A percentile compares a stretch with the other conserved stretches of the same genome.
Evolutionary conservation across 2,329 filamentous ascomycete genomes (phyloP).

Genomic region (Fusarium napiforme): DNA sequence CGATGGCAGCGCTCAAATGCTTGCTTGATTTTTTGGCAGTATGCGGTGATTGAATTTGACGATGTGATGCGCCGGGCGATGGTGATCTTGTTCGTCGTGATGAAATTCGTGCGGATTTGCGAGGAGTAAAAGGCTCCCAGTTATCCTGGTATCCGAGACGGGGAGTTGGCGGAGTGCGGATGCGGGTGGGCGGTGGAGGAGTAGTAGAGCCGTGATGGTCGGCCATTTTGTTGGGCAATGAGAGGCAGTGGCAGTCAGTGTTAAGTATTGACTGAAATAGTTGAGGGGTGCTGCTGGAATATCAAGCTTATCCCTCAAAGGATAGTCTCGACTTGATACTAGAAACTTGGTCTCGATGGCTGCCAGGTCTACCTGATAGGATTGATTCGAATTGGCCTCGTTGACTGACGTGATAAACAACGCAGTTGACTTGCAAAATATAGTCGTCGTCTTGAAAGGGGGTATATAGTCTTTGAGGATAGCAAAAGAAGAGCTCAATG

Average conservation of each 20-base stretch:
- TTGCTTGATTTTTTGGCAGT: constrained; percentile 47
- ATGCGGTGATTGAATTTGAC: constrained; percentile 49
- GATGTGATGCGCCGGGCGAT: constrained; percentile 58
- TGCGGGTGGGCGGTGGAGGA: constrained; percentile 67
- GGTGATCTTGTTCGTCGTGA: constrained; percentile 67
- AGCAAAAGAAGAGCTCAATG: constrained; percentile 29
- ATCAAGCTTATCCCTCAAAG: constrained; percentile 4
- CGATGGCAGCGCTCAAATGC: constrained; percentile 47
- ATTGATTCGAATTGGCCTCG: constrained; percentile 24
- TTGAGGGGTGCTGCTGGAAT: constrained; percentile 1
- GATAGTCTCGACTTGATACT: constrained; percentile 18
- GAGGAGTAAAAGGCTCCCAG: constrained; percentile 78
- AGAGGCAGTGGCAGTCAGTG: constrained; percentile 13
- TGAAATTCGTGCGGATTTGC: constrained; percentile 74
- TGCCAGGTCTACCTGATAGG: constrained; percentile 36
- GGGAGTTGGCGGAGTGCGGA: constrained; percentile 76
- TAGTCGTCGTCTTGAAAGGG: constrained; percentile 7
- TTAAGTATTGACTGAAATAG: neutral
- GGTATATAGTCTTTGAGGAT: constrained; percentile 4
- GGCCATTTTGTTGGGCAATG: constrained; percentile 43
- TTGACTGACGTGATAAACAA: constrained; percentile 31
- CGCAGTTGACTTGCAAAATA: constrained; percentile 17
- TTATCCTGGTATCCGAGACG: constrained; percentile 73
- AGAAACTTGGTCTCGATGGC: constrained; percentile 34
- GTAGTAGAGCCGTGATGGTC: constrained; percentile 57